Percentiles rank a stretch among this genome's conserved stretches.
phyloP scores from a whole-genome alignment of 2,329 filamentous ascomycete species.

The Botrytis sinoallii region DNA sequence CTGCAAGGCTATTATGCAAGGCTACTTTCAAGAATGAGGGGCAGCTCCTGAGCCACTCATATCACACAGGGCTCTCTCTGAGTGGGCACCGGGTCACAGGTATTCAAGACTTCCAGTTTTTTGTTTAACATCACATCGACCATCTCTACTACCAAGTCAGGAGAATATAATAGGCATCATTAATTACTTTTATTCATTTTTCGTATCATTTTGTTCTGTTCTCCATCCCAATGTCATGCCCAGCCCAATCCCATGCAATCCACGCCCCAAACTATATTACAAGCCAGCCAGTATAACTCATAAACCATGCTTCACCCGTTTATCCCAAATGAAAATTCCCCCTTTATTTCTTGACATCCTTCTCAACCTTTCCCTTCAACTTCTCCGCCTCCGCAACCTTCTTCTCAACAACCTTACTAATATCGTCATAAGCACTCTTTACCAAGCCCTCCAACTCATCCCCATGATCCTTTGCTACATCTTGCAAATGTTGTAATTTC shows the following conservation, averaged over 20 bases:
- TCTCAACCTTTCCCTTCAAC: conserved; percentile 50
- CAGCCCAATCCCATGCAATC: neutral
- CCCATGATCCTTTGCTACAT: conserved; percentile 64
- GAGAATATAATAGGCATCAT: neutral
- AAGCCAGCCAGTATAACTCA: neutral
- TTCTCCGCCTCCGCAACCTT: conserved; percentile 56
- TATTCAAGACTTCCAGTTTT: neutral
- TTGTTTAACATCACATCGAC: neutral
- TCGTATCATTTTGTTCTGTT: neutral
- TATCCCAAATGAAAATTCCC: too few species aligned
- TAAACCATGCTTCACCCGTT: neutral
- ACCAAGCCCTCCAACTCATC: conserved; percentile 67
- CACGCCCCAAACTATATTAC: neutral
- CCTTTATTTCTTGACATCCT: conserved; percentile 28
- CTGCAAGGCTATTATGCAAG: neutral
- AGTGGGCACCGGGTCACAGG: neutral
- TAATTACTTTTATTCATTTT: neutral
- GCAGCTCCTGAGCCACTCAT: neutral
- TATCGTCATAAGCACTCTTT: conserved; percentile 65
- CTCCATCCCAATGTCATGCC: neutral
- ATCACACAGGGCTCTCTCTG: neutral
- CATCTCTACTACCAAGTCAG: neutral
- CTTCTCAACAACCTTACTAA: conserved; percentile 62
- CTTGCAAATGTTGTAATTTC: conserved; percentile 62
- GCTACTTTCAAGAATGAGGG: neutral